phyloP scores from a whole-genome alignment of 768 basidiomycete species.

The Holtermanniella nyarrowii region DNA sequence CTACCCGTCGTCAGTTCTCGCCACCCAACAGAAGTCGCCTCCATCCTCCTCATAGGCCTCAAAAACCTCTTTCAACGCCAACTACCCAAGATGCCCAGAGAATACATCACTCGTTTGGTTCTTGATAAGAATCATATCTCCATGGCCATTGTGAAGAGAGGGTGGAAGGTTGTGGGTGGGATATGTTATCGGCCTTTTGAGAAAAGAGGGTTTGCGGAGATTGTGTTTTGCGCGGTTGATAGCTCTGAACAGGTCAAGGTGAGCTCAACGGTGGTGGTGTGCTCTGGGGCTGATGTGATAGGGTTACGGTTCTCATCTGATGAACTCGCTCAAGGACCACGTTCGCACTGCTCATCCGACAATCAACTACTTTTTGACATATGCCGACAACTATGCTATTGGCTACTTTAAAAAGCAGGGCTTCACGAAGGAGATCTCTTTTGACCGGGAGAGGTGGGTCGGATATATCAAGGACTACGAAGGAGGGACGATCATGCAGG shows the following conservation, averaged over 20 bases:
- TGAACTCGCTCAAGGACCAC: constrained; percentile 96
- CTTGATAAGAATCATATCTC: constrained; percentile 85
- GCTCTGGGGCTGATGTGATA: constrained; percentile 35
- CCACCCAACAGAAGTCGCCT: constrained; percentile 54
- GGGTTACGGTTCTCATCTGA: constrained; percentile 96
- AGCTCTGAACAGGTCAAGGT: constrained; percentile 97
- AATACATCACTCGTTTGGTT: constrained; percentile 93
- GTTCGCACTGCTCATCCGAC: constrained; percentile 69
- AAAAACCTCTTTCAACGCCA: constrained; percentile 97
- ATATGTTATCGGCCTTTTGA: constrained; percentile 96
- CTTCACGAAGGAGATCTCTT: constrained; percentile 90
- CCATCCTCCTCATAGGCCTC: constrained; percentile 81
- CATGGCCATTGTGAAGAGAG: constrained; percentile 88
- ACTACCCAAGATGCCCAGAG: constrained; percentile 95
- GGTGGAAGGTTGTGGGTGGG: constrained; percentile 91
- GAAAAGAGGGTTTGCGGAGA: constrained; percentile 89
- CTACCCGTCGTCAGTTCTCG: constrained; percentile 80
- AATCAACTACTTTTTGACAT: constrained; percentile 92
- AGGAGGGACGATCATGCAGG: constrained; percentile 86
- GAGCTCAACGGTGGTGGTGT: constrained; percentile 12
- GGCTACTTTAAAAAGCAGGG: constrained; percentile 99
- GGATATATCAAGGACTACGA: constrained; percentile 99
- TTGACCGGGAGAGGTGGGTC: constrained; percentile 86
- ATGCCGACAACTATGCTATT: constrained; percentile 97
- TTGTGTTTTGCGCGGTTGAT: constrained; percentile 96